These are phyloP conservation scores for Durusdinium trenchii DNA, from an alignment of 73 alveolate species.

Conservation along the genomic window DNA sequence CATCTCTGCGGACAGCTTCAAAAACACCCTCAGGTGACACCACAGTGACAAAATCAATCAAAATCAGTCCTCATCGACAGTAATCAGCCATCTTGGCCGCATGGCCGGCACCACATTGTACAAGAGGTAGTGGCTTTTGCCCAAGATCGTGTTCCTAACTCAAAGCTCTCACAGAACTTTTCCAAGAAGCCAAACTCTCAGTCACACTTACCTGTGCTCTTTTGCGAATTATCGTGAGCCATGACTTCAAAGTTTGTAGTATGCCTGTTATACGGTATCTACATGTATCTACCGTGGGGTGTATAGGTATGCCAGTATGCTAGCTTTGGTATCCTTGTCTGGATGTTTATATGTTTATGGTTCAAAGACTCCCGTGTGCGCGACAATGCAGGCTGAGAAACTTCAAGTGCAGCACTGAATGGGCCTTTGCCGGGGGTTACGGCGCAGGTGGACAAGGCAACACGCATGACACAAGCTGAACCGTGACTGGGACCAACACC, in stretches of 20 bases:
- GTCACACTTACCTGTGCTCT: no score
- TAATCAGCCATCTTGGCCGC: conserved; percentile 99
- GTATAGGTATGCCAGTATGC: no score
- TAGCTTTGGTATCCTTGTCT: no score
- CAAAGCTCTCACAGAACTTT: no score
- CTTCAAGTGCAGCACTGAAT: conserved; percentile 83
- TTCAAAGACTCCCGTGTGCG: neutral
- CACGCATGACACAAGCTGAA: neutral
- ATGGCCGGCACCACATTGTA: conserved; percentile 98
- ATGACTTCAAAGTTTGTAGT: no score
- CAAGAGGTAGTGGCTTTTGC: conserved; percentile 98
- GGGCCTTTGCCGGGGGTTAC: neutral
- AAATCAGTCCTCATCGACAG: conserved; percentile 96
- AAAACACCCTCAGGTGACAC: neutral
- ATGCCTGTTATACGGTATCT: no score
- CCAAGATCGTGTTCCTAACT: conserved; percentile 96
- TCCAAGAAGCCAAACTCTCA: no score
- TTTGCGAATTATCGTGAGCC: no score
- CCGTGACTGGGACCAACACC: neutral
- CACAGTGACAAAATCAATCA: neutral
- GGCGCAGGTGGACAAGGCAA: neutral
- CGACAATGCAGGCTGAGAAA: neutral
- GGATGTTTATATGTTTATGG: no score
- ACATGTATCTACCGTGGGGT: no score
- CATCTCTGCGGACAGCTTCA: neutral